Evolutionary conservation across 768 basidiomycete species (phyloP).

Genomic region (Kwoniella dendrophila): DNA sequence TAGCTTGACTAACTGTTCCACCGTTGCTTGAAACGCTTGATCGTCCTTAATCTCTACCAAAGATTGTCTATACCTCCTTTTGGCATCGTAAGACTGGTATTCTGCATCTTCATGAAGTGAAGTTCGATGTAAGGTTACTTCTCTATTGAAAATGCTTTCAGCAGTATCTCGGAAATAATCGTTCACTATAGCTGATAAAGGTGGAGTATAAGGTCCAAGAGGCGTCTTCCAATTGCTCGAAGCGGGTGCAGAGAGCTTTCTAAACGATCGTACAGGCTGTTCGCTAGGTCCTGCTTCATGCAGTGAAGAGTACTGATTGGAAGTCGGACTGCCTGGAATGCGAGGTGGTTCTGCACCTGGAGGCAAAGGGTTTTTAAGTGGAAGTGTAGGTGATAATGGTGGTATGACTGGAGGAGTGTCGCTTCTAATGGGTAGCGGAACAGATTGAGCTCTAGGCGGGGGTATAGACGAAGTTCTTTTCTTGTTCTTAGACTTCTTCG

Average conservation of each 20-base stretch:
- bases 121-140: slow-evolving; percentile 1
- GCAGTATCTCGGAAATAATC: slow-evolving; percentile 20
- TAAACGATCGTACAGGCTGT: slow-evolving; percentile 12
- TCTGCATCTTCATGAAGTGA: slow-evolving; percentile 8
- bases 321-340: neutral
- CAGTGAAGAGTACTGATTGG: neutral
- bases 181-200: slow-evolving; percentile 7
- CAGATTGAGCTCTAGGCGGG: slow-evolving; percentile 9
- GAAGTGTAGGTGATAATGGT: neutral
- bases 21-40: slow-evolving; percentile 35
- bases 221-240: slow-evolving; percentile 1
- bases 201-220: slow-evolving; percentile 15
- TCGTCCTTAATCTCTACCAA: slow-evolving; percentile 46
- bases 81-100: slow-evolving; percentile 16
- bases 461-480: slow-evolving; percentile 4
- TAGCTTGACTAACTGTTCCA: slow-evolving; percentile 26
- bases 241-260: slow-evolving; percentile 1
- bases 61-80: slow-evolving; percentile 31
- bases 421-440: neutral
- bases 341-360: neutral
- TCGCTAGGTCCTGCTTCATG: too few species aligned
- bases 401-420: slow-evolving; percentile 11
- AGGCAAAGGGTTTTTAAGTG: slow-evolving; percentile 2
- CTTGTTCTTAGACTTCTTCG: slow-evolving; percentile 7
- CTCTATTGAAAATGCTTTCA: slow-evolving; percentile 5